phyloP scores from a whole-genome alignment of 2,329 filamentous ascomycete species.

The Ophiostoma himal-ulmi region DNA sequence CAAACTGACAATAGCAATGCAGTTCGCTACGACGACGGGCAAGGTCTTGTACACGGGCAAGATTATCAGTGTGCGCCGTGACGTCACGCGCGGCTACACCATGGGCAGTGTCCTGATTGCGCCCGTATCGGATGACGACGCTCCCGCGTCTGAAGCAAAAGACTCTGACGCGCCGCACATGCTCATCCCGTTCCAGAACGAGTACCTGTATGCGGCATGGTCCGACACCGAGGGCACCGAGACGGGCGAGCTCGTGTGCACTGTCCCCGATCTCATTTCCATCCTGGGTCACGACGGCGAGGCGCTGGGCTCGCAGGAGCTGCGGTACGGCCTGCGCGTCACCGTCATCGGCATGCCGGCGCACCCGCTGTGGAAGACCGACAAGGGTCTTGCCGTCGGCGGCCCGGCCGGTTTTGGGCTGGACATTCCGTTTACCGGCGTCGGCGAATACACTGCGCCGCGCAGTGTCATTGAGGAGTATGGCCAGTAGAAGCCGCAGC shows the following conservation, averaged over 20 bases:
- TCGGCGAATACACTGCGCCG: neutral
- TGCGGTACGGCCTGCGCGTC: slow-evolving; percentile 11
- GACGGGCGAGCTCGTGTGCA: slow-evolving; percentile 6
- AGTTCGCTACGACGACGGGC: slow-evolving; percentile 8
- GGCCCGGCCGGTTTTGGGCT: slow-evolving; percentile 2
- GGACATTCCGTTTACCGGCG: slow-evolving; percentile 6
- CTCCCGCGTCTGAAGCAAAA: neutral
- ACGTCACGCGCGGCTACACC: neutral
- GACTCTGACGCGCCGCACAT: neutral
- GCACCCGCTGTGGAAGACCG: slow-evolving; percentile 9
- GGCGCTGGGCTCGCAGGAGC: slow-evolving; percentile 10
- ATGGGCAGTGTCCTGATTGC: neutral
- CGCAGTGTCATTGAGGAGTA: slow-evolving; percentile 7
- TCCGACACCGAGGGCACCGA: neutral
- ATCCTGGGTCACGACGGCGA: slow-evolving; percentile 12
- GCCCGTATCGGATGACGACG: neutral
- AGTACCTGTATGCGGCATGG: slow-evolving; percentile 9
- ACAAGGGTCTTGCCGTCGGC: slow-evolving; percentile 6
- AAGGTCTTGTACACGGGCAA: neutral
- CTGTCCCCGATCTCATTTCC: neutral
- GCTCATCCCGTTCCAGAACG: slow-evolving; percentile 13
- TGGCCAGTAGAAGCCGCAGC: neutral
- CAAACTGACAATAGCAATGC: neutral
- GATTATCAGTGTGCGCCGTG: slow-evolving; percentile 1
- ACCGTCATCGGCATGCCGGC: slow-evolving; percentile 9